These are phyloP conservation scores for Parasitella parasitica DNA, from an alignment of 371 early-diverging fungal genomes.

Conservation along the genomic window DNA sequence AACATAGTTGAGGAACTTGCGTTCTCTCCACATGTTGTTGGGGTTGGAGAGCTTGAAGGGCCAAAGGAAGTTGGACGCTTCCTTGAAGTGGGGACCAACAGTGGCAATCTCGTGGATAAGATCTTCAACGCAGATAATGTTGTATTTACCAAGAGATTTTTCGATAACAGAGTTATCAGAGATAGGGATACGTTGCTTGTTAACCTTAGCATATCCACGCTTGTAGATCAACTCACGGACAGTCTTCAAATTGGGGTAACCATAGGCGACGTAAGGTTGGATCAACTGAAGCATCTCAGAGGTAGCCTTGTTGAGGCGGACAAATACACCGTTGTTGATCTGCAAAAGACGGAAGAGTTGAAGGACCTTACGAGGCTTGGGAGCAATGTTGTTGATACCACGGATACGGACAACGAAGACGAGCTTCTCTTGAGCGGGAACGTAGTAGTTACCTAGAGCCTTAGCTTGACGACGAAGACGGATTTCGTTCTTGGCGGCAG, in stretches of 20 bases:
- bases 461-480: constrained; percentile 92
- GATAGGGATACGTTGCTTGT: constrained; percentile 96
- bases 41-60: constrained; percentile 99
- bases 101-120: constrained; percentile 99
- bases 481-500: constrained; percentile 86
- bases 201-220: constrained; percentile 98
- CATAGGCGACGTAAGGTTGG: constrained; percentile 97
- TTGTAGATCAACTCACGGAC: constrained; percentile 99
- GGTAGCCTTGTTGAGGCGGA: constrained; percentile 98
- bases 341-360: constrained; percentile 98
- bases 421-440: constrained; percentile 96
- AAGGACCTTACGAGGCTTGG: constrained; percentile 99
- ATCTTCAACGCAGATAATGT: constrained; percentile 98
- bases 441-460: constrained; percentile 90
- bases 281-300: constrained; percentile 98
- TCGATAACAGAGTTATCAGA: constrained; percentile 97
- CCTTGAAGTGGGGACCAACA: constrained; percentile 89
- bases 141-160: constrained; percentile 91
- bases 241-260: constrained; percentile 98
- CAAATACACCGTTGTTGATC: constrained; percentile 99
- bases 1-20: constrained; percentile 97
- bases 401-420: constrained; percentile 97
- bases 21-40: constrained; percentile 92
- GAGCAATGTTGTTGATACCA: constrained; percentile 98
- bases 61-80: constrained; percentile 98